These are phyloP conservation scores for Ochromonas danica DNA, from an alignment of 108 stramenopile species.

Conservation along the genomic window DNA sequence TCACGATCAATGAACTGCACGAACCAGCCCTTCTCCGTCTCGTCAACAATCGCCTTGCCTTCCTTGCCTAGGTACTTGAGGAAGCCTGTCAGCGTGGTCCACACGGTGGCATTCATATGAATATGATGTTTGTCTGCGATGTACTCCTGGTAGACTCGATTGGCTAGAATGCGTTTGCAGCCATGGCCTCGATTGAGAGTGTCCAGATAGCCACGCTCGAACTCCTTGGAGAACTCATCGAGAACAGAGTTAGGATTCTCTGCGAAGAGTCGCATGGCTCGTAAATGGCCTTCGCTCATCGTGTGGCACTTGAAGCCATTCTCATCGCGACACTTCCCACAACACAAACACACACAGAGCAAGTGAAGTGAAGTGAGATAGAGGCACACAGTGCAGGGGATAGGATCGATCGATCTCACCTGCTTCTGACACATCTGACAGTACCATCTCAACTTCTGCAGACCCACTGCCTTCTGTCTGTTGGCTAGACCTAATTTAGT, in stretches of 20 bases:
- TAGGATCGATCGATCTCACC: not conserved
- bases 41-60: slow-evolving; percentile 83
- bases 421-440: slow-evolving; percentile 78
- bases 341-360: slow-evolving; percentile 26
- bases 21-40: slow-evolving; percentile 95
- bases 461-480: slow-evolving; percentile 87
- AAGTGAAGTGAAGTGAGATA: slow-evolving; percentile 91
- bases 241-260: slow-evolving; percentile 75
- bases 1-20: slow-evolving; percentile 91
- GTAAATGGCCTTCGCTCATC: slow-evolving; percentile 89
- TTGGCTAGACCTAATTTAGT: too few species aligned
- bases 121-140: slow-evolving; percentile 90
- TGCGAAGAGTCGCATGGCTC: slow-evolving; percentile 90
- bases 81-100: slow-evolving; percentile 89
- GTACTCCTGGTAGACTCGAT: slow-evolving; percentile 95
- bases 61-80: slow-evolving; percentile 91
- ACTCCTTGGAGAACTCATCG: slow-evolving; percentile 68
- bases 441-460: slow-evolving; percentile 91
- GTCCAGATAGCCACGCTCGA: slow-evolving; percentile 79
- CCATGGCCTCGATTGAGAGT: slow-evolving; percentile 80
- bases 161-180: slow-evolving; percentile 86
- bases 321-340: slow-evolving; percentile 43
- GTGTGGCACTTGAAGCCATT: slow-evolving; percentile 92
- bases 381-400: not conserved
- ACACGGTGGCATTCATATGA: slow-evolving; percentile 98